Percentiles rank a stretch among this genome's conserved stretches.
Evolutionary conservation across 768 basidiomycete genomes (phyloP).

Genomic region (Fomitopsis serialis): DNA sequence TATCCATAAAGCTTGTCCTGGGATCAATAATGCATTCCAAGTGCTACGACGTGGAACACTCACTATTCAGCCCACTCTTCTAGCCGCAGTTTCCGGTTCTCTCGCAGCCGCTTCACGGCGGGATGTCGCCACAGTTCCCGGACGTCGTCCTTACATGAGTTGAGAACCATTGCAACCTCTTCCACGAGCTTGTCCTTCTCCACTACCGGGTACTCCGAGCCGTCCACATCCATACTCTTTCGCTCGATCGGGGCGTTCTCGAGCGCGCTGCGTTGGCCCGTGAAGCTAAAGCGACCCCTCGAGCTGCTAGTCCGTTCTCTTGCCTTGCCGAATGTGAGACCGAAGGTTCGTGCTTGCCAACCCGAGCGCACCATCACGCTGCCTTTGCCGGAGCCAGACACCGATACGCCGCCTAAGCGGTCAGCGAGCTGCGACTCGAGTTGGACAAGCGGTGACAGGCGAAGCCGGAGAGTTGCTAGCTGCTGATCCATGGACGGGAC

Average conservation of each 20-base stretch:
- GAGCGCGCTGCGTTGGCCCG: constrained; percentile 20
- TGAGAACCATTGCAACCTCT: constrained; percentile 56
- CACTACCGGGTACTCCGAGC: constrained; percentile 30
- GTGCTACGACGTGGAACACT: constrained; percentile 22
- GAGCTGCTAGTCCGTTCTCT: constrained; percentile 18
- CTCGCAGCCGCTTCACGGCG: constrained; percentile 62
- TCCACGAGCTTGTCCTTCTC: constrained; percentile 52
- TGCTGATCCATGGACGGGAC: constrained; percentile 17
- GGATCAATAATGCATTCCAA: constrained; percentile 6
- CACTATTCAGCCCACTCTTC: constrained; percentile 91
- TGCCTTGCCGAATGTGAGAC: constrained; percentile 26
- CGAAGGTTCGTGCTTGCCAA: constrained; percentile 70
- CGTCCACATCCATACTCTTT: constrained; percentile 24
- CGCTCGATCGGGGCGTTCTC: constrained; percentile 23
- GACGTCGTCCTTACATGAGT: constrained; percentile 58
- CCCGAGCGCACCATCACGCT: constrained; percentile 74
- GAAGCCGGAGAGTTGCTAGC: constrained; percentile 40
- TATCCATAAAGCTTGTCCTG: constrained; percentile 59
- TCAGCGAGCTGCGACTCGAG: constrained; percentile 62
- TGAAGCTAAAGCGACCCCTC: constrained; percentile 29
- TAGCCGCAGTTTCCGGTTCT: constrained; percentile 63
- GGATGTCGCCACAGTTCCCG: constrained; percentile 69
- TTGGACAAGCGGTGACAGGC: constrained; percentile 54
- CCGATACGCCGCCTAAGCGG: constrained; percentile 64
- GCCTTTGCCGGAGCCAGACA: constrained; percentile 67